Conservation (phyloP, 2,329 filamentous ascomycete species). For the Periconia digitata region DNA sequence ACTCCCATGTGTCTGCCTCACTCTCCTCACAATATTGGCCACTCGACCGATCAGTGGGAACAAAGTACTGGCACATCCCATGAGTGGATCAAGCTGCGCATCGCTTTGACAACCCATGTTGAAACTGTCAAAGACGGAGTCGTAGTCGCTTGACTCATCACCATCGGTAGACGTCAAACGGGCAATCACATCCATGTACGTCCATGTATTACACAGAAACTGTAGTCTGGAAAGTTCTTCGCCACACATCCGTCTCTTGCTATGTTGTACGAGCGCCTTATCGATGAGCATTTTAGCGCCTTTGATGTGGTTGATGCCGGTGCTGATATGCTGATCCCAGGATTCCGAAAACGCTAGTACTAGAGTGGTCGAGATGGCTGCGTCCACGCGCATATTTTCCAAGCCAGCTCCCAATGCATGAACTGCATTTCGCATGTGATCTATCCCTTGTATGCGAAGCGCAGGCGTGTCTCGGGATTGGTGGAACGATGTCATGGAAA, state of each 20-base stretch:
- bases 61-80: conserved; percentile 68
- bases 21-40: conserved; percentile 65
- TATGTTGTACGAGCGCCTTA: conserved; percentile 57
- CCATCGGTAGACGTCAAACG: conserved; percentile 65
- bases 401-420: conserved; percentile 60
- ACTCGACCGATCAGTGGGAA: conserved; percentile 70
- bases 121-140: conserved; percentile 41
- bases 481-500: conserved; percentile 70
- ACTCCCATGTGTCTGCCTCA: conserved; percentile 54
- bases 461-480: conserved; percentile 59
- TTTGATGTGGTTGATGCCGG: conserved; percentile 69
- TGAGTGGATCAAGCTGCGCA: conserved; percentile 67
- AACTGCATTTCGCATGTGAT: conserved; percentile 69
- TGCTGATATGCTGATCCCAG: conserved; percentile 70
- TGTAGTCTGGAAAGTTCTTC: conserved; percentile 54
- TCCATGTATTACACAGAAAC: conserved; percentile 71
- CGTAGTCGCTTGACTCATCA: conserved; percentile 58
- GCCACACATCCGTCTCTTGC: conserved; percentile 44
- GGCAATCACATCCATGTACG: conserved; percentile 74
- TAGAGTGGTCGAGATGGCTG: conserved; percentile 69
- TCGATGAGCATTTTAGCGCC: conserved; percentile 67
- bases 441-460: conserved; percentile 64
- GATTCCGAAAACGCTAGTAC: conserved; percentile 70
- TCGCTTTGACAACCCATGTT: conserved; percentile 40
- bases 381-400: conserved; percentile 64